Evolutionary conservation across 805 yeast genomes (phyloP).

Genomic region (Dipodascus geniculatus): DNA sequence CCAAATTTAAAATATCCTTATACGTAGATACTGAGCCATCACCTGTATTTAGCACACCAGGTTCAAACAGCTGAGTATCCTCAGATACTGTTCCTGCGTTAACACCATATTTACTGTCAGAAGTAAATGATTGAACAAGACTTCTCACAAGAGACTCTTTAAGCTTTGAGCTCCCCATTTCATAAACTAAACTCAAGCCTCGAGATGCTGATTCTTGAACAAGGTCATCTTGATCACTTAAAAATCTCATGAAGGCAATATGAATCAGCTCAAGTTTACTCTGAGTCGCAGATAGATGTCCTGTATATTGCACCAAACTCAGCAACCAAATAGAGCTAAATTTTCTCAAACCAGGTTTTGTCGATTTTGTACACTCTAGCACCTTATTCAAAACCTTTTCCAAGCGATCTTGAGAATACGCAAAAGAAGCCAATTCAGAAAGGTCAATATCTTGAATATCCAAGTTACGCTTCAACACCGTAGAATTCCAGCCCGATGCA

Average conservation of each 20-base stretch:
- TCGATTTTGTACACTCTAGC: conserved; percentile 40
- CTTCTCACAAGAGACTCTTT: conserved; percentile 65
- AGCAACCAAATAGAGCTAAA: conserved; percentile 81
- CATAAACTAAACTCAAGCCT: conserved; percentile 75
- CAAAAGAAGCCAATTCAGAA: neutral
- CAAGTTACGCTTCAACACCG: conserved; percentile 35
- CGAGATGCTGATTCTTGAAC: conserved; percentile 89
- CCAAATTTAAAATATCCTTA: conserved; percentile 75
- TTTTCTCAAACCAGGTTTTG: conserved; percentile 65
- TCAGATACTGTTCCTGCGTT: conserved; percentile 58
- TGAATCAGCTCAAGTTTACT: conserved; percentile 51
- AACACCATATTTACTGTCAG: conserved; percentile 35
- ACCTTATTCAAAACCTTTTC: conserved; percentile 35
- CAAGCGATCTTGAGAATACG: conserved; percentile 6
- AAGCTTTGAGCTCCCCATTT: conserved; percentile 54
- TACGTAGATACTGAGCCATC: conserved; percentile 86
- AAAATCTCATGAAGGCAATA: conserved; percentile 59
- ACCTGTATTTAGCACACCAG: conserved; percentile 66
- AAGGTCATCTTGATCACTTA: conserved; percentile 73
- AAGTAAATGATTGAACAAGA: conserved; percentile 67
- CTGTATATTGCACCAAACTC: conserved; percentile 66
- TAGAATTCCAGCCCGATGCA: conserved; percentile 68
- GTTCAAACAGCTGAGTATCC: conserved; percentile 78
- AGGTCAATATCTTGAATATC: conserved; percentile 37
- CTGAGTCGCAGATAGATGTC: conserved; percentile 32